phyloP scores from a whole-genome alignment of 192 early-diverging fungal genomes.

The Coemansia sp. region DNA sequence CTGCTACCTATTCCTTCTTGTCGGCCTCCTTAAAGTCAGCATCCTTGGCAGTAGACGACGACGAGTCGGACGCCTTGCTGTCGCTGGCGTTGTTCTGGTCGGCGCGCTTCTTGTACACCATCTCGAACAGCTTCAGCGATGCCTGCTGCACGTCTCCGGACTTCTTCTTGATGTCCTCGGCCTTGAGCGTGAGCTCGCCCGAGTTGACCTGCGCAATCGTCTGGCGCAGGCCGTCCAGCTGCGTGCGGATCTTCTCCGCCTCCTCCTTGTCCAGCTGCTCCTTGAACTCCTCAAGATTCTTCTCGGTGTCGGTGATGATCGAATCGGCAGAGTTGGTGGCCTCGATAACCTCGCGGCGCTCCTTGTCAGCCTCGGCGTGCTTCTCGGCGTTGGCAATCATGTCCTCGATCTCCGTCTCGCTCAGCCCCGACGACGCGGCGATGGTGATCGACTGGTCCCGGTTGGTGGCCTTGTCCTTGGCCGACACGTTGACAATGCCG shows the following conservation, averaged over 20 bases:
- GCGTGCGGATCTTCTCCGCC: conserved; percentile 78
- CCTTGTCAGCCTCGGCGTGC: conserved; percentile 90
- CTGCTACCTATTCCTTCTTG: conserved; percentile 57
- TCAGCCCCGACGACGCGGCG: conserved; percentile 91
- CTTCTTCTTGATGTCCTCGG: conserved; percentile 90
- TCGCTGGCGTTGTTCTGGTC: conserved; percentile 36
- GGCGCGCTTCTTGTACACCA: conserved; percentile 89
- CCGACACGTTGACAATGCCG: conserved; percentile 97
- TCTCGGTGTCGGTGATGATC: conserved; percentile 90
- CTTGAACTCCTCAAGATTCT: conserved; percentile 95
- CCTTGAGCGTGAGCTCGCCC: conserved; percentile 64
- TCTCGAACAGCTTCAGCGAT: conserved; percentile 95
- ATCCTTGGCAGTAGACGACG: conserved; percentile 55
- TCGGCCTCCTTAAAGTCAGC: conserved; percentile 78
- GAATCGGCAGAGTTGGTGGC: conserved; percentile 90
- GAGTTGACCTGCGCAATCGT: conserved; percentile 68
- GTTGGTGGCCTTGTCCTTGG: conserved; percentile 95
- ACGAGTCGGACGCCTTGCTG: conserved; percentile 21
- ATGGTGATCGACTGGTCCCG: conserved; percentile 97
- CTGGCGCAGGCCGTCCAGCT: conserved; percentile 82
- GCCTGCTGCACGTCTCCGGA: conserved; percentile 82
- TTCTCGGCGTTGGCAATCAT: conserved; percentile 93
- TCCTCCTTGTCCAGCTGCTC: conserved; percentile 88
- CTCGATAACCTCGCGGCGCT: conserved; percentile 92
- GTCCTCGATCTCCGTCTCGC: conserved; percentile 92